A percentile compares a stretch with the other conserved stretches of the same genome.
Conservation (phyloP, 208 protist species). For the Trypanosoma vivax region DNA sequence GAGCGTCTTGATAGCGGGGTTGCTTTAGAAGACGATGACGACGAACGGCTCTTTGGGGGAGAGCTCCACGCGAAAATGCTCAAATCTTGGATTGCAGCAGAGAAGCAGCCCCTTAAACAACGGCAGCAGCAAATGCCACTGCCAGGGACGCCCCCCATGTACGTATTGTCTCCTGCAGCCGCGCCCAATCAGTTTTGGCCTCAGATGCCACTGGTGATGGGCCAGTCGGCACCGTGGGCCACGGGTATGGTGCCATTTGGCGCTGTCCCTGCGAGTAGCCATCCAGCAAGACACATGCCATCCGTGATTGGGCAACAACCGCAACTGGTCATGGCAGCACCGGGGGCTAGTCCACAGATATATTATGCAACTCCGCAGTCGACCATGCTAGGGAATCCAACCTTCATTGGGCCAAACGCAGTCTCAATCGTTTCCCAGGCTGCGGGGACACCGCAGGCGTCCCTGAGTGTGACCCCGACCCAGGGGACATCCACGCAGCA, state of each 20-base stretch:
- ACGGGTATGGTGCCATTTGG: constrained; percentile 7
- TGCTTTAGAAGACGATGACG: constrained; percentile 68
- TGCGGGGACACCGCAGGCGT: neutral
- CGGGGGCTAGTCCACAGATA: constrained; percentile 2
- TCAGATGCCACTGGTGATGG: constrained; percentile 21
- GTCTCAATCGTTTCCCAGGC: constrained; percentile 7
- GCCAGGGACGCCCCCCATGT: neutral
- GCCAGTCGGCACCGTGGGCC: constrained; percentile 4
- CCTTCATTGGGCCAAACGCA: constrained; percentile 1
- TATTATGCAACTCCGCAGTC: constrained; percentile 8
- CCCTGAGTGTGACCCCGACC: constrained; percentile 2
- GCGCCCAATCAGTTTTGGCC: constrained; percentile 9
- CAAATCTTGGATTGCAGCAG: constrained; percentile 38
- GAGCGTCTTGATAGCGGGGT: constrained; percentile 59
- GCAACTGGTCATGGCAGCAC: constrained; percentile 5
- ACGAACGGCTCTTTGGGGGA: constrained; percentile 54
- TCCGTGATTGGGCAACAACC: constrained; percentile 1
- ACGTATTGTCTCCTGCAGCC: neutral
- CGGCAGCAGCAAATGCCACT: constrained; percentile 7
- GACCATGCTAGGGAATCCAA: neutral
- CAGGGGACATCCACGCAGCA: constrained; percentile 6
- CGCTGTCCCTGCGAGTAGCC: neutral
- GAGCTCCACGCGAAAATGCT: constrained; percentile 29
- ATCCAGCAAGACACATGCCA: neutral
- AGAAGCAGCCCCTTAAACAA: neutral